Conservation (phyloP, 2,329 filamentous ascomycete species). For the Fusarium udum region DNA sequence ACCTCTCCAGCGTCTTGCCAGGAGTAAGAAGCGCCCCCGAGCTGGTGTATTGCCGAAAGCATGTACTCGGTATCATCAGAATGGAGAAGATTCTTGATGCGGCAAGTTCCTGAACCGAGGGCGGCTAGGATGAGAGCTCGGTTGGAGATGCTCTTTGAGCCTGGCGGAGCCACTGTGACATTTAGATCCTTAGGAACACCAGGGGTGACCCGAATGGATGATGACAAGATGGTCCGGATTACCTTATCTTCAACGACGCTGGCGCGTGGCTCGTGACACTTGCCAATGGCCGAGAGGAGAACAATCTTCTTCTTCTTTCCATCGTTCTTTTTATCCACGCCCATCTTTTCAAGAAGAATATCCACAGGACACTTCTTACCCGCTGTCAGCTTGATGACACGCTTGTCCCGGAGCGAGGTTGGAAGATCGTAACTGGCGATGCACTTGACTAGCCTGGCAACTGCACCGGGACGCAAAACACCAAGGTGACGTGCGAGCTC, state of each 20-base stretch:
- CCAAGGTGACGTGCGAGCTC: constrained; percentile 91
- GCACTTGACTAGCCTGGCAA: constrained; percentile 90
- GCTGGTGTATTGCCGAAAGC: constrained; percentile 86
- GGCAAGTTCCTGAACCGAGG: constrained; percentile 84
- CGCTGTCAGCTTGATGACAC: constrained; percentile 82
- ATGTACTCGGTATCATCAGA: constrained; percentile 98
- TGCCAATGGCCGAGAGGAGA: constrained; percentile 87
- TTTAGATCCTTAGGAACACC: constrained; percentile 72
- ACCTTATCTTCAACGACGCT: constrained; percentile 88
- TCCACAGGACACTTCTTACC: constrained; percentile 90
- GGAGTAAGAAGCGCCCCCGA: constrained; percentile 86
- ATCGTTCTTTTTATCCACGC: constrained; percentile 98
- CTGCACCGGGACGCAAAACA: constrained; percentile 83
- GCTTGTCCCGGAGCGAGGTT: constrained; percentile 83
- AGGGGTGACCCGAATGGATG: constrained; percentile 77
- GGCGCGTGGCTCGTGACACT: constrained; percentile 86
- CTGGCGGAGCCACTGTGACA: constrained; percentile 85
- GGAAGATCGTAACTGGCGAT: constrained; percentile 94
- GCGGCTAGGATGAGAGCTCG: constrained; percentile 93
- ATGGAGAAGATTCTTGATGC: constrained; percentile 90
- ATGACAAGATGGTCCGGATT: constrained; percentile 84
- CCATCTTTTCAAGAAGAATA: constrained; percentile 89
- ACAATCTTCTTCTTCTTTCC: constrained; percentile 96
- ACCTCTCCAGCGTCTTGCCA: constrained; percentile 97
- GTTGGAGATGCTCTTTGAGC: constrained; percentile 98